Conservation (phyloP, 345 rosid species). For the Lepidium didymum region DNA sequence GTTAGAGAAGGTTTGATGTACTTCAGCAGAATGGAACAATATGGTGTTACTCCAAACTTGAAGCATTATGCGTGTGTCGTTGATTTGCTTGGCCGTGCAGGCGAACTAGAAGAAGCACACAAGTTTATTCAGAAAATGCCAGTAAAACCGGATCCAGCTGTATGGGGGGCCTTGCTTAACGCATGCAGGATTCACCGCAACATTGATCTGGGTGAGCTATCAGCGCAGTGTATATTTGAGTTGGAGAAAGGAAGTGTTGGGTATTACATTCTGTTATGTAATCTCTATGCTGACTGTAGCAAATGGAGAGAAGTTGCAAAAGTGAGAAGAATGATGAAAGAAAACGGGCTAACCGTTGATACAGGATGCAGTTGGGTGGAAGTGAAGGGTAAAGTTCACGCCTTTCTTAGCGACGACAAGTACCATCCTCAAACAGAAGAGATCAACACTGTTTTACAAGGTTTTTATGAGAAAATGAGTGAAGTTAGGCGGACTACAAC, state of each 20-base stretch:
- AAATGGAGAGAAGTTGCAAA: conserved; percentile 65
- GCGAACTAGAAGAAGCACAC: conserved; percentile 57
- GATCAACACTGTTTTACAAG: conserved; percentile 50
- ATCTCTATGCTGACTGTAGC: conserved; percentile 53
- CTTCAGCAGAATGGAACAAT: conserved; percentile 52
- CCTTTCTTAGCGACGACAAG: conserved; percentile 66
- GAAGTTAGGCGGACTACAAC: conserved; percentile 25
- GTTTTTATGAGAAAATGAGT: conserved; percentile 56
- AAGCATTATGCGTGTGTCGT: conserved; percentile 81
- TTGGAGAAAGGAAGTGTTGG: conserved; percentile 55
- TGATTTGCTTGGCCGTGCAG: conserved; percentile 79
- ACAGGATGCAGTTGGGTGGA: conserved; percentile 90
- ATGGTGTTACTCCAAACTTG: conserved; percentile 53
- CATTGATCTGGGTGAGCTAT: conserved; percentile 54
- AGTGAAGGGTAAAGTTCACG: conserved; percentile 70
- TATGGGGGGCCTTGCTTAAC: conserved; percentile 84
- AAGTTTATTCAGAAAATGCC: conserved; percentile 58
- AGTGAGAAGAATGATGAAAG: conserved; percentile 59
- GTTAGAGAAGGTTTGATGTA: conserved; percentile 55
- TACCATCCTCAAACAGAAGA: conserved; percentile 51
- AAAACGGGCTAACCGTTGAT: conserved; percentile 54
- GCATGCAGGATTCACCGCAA: conserved; percentile 62
- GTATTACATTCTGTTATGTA: conserved; percentile 61
- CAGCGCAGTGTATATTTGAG: conserved; percentile 55
- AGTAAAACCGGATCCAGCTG: conserved; percentile 56